Percentiles rank a stretch among this genome's conserved stretches.
Evolutionary conservation across 306 rosid genomes (phyloP).

Genomic region (Cicer arietinum): DNA sequence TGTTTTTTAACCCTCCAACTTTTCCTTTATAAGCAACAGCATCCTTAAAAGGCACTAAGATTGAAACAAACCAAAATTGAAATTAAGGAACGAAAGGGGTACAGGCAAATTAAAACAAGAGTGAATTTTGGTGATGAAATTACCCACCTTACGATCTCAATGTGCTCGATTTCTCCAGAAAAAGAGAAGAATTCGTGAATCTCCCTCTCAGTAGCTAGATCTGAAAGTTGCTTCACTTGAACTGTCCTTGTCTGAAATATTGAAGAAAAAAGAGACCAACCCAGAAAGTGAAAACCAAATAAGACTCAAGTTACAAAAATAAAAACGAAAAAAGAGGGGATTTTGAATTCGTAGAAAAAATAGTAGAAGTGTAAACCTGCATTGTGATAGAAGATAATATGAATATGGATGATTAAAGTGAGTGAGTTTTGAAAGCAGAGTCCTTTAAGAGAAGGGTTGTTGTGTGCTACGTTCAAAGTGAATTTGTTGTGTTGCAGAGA

Average conservation of each 20-base stretch:
- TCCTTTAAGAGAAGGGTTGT: background rate
- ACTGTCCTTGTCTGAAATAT: slow-evolving; percentile 75
- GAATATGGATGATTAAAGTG: background rate
- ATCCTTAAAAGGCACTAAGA: slow-evolving; percentile 22
- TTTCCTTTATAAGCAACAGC: slow-evolving; percentile 34
- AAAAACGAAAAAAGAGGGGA: background rate
- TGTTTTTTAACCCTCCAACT: background rate
- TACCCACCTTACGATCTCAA: slow-evolving; percentile 73
- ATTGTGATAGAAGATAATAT: background rate
- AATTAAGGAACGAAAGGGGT: background rate
- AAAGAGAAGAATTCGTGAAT: slow-evolving; percentile 94
- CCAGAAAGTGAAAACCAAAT: slow-evolving; percentile 26
- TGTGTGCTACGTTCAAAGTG: background rate
- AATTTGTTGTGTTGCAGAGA: background rate
- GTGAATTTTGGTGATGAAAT: background rate
- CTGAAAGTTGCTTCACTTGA: slow-evolving; percentile 81
- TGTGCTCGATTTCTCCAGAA: slow-evolving; percentile 85
- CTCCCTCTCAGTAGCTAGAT: slow-evolving; percentile 95
- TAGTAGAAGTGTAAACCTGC: background rate
- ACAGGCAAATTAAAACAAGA: background rate
- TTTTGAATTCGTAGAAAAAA: slow-evolving; percentile 34
- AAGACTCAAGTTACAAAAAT: slow-evolving; percentile 1
- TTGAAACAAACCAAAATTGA: slow-evolving; percentile 10
- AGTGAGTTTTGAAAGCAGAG: background rate
- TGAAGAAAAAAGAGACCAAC: slow-evolving; percentile 1